Base-by-base conservation (phyloP, 2,329 filamentous ascomycete species). In the Exophiala mesophila region DNA sequence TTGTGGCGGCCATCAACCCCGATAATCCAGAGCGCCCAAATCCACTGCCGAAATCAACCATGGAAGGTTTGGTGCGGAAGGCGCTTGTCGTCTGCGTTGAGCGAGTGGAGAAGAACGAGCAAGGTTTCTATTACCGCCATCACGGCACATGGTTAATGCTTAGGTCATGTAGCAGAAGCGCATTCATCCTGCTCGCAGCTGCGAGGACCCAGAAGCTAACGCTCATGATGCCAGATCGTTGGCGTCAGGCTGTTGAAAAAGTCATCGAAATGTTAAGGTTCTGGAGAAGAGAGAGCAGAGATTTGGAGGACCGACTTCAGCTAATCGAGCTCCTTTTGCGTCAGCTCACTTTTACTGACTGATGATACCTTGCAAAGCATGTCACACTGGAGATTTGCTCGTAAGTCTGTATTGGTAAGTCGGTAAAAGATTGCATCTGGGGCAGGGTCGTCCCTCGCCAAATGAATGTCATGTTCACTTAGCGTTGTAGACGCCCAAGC, bases 61-160 rank as follows among this genome's bases (percentile, higher is more conserved):
- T 54, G 32, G 56, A 59, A 30, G 41, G 53, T 20, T 58, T 57
- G 21, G 52, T 51, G 5, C 46, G 50, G 9, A 64, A 64, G 33
- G 59, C 57, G 5, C 48, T 63, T 3, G 42, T 55, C 10, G 53
- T 62, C 16, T 60, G 55, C 37, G 57, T 61, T 4, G 52, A 63
- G n/a, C 49, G 61, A 2, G 63, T 65, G 19, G 50, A 57, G 29
- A 59, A 62, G 41, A 64, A 63, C 37, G 51, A 57, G 39, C 47
- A 48, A 17, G 59, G 59, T 2, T 63, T 63, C 41, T 55, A 54
- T 17, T 55, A 60, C 39, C 59, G 60, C 6, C 60, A 63, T 42
- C 60, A 63, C 39, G 60, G 60, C 8, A 58, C 58, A 10, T 63
- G 59, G 59, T 41, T 62, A 28, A 63, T 62, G 60, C 32, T 63